Evolutionary conservation across 495 filamentous ascomycete species (phyloP), one percentile per base, ranked within the genome.

Genomic region (Xeromyces bisporus): DNA sequence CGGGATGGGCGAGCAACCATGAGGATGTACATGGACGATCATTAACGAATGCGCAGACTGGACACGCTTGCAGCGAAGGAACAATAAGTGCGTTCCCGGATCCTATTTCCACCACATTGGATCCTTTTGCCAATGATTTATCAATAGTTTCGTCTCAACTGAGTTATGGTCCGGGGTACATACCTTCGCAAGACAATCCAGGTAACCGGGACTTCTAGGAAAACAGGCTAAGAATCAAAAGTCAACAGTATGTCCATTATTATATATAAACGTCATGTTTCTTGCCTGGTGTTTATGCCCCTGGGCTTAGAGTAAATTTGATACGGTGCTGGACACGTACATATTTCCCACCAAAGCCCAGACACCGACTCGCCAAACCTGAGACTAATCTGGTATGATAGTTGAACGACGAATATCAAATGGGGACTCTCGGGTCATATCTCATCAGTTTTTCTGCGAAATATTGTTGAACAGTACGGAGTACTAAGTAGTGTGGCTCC

Each of bases 61-160:
- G 44, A 27, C 42, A 51, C 8, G 38, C 57, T 6, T 49, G 50
- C 25, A 41, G 41, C 23, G 39, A 40, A 6, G 37, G 35, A 15
- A 17, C 42, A 6, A 38, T 56, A 26, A 23, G 34, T n/a, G 43
- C 34, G 18, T 29, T 56, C 4, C 42, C 49, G 3, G 42, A 47
- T 15, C 42, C 55, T 3, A 40, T 57, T 7, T 29, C 51, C 6
- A 35, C 43, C 3, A 33, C 43, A 6, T 26, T 62, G 25, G 53
- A 62, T 26, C 38, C 53, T 1, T 54, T 55, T 30, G 29, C 46
- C 5, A 26, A 37, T 2, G 55, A 60, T 12, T n/a, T 59, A 7
- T 41, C 57, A 3, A 36, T 50, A 1, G 36, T n/a, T 51, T 7
- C 41, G 54, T 2, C 55, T 1, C 55, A 58, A 15, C 36, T 58